Evolutionary conservation across 2,329 filamentous ascomycete genomes (phyloP), one percentile per base, ranked within the genome.

Genomic region (Graphiopsis chlorocephala): DNA sequence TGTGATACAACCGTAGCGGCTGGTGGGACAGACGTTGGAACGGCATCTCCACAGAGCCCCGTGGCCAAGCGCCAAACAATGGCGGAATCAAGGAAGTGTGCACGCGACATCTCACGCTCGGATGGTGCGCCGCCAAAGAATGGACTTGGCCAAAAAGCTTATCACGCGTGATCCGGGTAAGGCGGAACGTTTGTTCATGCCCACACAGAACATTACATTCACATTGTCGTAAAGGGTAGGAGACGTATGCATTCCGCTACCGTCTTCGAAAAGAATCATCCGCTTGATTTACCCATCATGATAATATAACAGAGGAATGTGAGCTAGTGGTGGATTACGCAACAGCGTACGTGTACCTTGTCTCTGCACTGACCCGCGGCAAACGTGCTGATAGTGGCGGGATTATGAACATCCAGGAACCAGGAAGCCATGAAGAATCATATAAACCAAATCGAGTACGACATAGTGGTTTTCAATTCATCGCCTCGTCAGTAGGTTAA

Each of bases 11-110:
- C 38, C 38, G 38, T 20, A 45, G 55, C 20, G 15, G 23, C 14
- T 58, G 33, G 55, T 58, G 33, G 31, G 14, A 28, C 55, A 42
- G 55, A 58, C 55, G 55, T 58, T 58, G 31, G n/a, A 58, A 58
- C 50, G n/a, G n/a, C 50, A 23, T 28, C 55, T 17, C 55, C 55
- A 57, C 31, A 23, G 11, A 28, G 33, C 35, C 55, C 55, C 23
- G 31, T 38, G 33, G 55, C 55, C 55, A 58, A 58, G 55, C 33
- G 35, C 35, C 31, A 58, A 58, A 45, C 33, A 45, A 23, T 58
- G 23, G 55, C 53, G 29, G 53, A 56, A 56, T 35, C 53, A 56
- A 31, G 55, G 35, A 58, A 58, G 35, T 58, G 55, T 23, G 55
- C 55, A 58, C 55, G 55, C 55, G 55, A 58, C 55, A 28, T 45